Base-by-base conservation (phyloP, 177 flowering plant species). In the Tripterygium wilfordii region DNA sequence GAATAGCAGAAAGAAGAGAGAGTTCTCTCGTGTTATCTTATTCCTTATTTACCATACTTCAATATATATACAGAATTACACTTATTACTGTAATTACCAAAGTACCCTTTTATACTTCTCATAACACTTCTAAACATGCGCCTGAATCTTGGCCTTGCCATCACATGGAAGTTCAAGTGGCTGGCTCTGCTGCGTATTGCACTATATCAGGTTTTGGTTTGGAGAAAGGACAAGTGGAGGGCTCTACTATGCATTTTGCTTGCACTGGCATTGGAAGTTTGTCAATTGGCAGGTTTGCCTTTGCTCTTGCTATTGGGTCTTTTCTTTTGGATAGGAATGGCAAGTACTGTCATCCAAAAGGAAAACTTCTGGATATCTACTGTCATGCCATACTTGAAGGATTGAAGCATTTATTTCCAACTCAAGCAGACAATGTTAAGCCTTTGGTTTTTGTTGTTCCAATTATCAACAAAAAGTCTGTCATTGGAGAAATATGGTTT, bases 191-290 rank as follows among this genome's bases (percentile, higher is more conserved):
- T 53, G 51, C 85, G 3, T 68, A 80, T 53, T 94, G 96, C 49
- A 77, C 89, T 65, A 96, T 96, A 14, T 96, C 98, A 24, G 98
- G 98, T 31, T 89, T 92, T 71, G 89, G 89, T 15, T 63, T 54
- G 22, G 98, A 82, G 42, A 80, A 69, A 67, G 96, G 91, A 40
- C 62, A 79, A 14, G 57, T 30, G 5, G 92, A 88, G 46, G 74
- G 79, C 29, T 62, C 81, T 26, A 75, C 56, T 70, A 33, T 67
- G 18, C 82, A 96, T 23, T 92, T 92, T 68, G 56, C 91, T 23
- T 37, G 70, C 21, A 73, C 32, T 57, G 46, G 26, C 25, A n/a
- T n/a, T n/a, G n/a, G n/a, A n/a, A n/a, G n/a, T n/a, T n/a, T n/a
- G n/a, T n/a, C n/a, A n/a, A 60, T 60, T 49, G 66, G 66, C 10